These are phyloP conservation scores for Dendrocalamus latiflorus DNA, from an alignment of 202 grass and related monocot genomes.

Conservation along the genomic window DNA sequence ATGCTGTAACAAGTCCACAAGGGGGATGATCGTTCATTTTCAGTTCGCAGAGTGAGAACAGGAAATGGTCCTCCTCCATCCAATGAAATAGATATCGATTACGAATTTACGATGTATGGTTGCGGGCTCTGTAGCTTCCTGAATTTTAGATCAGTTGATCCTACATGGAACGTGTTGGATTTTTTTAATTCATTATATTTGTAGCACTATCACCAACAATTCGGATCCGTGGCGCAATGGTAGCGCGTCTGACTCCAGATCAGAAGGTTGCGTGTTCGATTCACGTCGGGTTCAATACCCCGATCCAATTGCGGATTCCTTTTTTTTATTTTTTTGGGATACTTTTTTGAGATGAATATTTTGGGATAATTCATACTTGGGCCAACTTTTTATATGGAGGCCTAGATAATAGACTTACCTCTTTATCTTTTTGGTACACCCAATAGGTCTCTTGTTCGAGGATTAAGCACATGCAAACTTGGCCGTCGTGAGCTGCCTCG, in stretches of 20 bases:
- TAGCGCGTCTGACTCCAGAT: constrained; percentile 99
- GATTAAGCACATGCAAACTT: no score
- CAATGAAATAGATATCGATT: neutral
- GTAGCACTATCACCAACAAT: rapidly evolving
- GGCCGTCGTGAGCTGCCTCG: no score
- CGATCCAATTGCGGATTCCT: neutral
- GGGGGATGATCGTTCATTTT: neutral
- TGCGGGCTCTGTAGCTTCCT: no score
- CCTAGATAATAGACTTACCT: no score
- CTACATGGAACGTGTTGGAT: neutral
- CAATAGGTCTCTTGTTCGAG: no score
- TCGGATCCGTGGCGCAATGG: constrained; percentile 99
- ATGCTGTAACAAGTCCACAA: no score
- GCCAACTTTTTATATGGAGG: no score
- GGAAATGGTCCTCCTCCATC: neutral
- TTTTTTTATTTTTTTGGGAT: no score
- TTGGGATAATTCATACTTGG: neutral
- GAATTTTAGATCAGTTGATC: neutral
- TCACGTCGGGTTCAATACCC: constrained; percentile 86
- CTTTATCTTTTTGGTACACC: no score
- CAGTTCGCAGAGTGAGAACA: neutral
- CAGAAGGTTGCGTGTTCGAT: constrained; percentile 99
- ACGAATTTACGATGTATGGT: no score
- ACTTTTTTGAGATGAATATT: no score
- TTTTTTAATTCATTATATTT: rapidly evolving